Evolutionary conservation across 2,329 filamentous ascomycete species (phyloP), one percentile per base, ranked within the genome.

Genomic region (Zasmidium citrigriseum): DNA sequence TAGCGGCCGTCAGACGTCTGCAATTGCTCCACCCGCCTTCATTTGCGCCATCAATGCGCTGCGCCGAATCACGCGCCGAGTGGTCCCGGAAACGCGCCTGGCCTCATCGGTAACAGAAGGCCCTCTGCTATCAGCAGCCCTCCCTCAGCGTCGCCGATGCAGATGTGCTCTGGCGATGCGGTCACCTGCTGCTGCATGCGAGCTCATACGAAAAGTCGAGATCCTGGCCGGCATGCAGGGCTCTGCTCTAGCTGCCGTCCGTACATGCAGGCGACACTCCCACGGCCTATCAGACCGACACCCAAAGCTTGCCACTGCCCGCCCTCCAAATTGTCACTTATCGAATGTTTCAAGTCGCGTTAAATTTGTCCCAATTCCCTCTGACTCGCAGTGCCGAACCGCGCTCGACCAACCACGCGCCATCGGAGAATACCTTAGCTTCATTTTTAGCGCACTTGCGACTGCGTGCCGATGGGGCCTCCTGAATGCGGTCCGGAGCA

Each of bases 371-470:
- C 34, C 34, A 41, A 41, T 41, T 41, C 34, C 20, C 24, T 14
- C 22, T 41, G 49, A 53, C 49, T 53, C 41, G 48, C 55, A 52
- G 38, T 57, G 55, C 55, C 55, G 49, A 47, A 20, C 4, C 11
- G 25, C n/a, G 29, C 20, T 41, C 41, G 49, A 20, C 55, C 55
- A 57, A 57, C 47, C 24, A 53, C 24, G 3, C n/a, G 11, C 20
- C 27, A 46, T 44, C 55, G 55, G 55, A 57, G 44, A 53, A 41
- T 57, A 45, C 24, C 45, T 55, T 24, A 47, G 53, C 46, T 48
- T 29, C 47, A 25, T 18, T 25, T 41, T 41, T 41, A 41, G 34
- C 34, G 34, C 34, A 41, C 4, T n/a, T 41, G 34, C 34, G 18
- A 41, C 12, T 41, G 34, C 34, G 34, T 41, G 34, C 14, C 5